Base-by-base conservation (phyloP, 345 rosid genomes). In the Eucalyptus curtisii region DNA sequence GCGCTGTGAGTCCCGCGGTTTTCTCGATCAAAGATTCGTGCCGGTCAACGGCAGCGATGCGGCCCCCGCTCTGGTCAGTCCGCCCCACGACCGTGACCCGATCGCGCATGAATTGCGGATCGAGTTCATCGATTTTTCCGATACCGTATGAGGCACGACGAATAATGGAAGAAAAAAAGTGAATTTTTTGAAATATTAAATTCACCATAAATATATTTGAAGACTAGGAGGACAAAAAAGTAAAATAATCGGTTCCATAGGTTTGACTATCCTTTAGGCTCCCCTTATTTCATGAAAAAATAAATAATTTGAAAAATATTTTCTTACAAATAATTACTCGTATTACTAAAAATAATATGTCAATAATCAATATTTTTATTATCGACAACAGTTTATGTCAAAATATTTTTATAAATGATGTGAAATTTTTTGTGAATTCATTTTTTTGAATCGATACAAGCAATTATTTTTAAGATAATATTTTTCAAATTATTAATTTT, bases 321-420 rank as follows among this genome's bases (percentile, higher is more conserved):
- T 3, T 52, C 4, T 3, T 7, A 53, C 1, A 50, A 53, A 22
- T 53, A 53, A 53, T 22, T 53, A 9, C 1, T 55, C 0, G 1
- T 55, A 55, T 22, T 3, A 1, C 0, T 55, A 3, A 22, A 55
- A 22, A 55, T 22, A 55, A 55, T 55, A 22, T 8, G 12, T 53
- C 1, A 24, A 55, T 9, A 11, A 20, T 5, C 25, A 3, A 53
- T 53, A 22, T 22, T 55, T 19, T 55, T 24, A 55, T 20, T 55
- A 55, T 55, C 2, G 5, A 55, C 1, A 2, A 55, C 1, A 4
- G 2, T 9, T 55, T 55, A 55, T 55, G 1, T 55, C 0, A 8
- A 55, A 22, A 22, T 22, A 55, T 22, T 55, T 17, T 52, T 52
- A 7, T 52, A 52, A 52, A 20, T 4, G 12, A 52, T 7, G 0